Evolutionary conservation across 495 filamentous ascomycete genomes (phyloP).

Genomic region (Podospora fimiseda): DNA sequence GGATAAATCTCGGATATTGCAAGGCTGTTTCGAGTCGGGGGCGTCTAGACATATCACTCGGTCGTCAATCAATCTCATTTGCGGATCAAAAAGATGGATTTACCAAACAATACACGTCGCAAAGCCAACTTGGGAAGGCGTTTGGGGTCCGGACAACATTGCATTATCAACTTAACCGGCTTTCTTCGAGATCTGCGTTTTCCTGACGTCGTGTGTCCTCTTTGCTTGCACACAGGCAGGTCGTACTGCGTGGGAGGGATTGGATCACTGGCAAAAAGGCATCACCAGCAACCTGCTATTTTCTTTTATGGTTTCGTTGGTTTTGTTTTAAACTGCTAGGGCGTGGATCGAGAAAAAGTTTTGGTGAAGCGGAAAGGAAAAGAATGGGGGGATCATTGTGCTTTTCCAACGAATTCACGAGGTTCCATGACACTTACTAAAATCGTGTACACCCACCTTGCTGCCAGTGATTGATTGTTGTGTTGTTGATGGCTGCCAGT

Average conservation of each 20-base stretch:
- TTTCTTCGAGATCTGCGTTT: slow-evolving; percentile 35
- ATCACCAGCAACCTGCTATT: slow-evolving; percentile 33
- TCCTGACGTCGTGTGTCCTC: slow-evolving; percentile 19
- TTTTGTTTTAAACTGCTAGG: slow-evolving; percentile 33
- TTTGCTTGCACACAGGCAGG: slow-evolving; percentile 35
- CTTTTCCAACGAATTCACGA: slow-evolving; percentile 47
- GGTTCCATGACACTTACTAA: slow-evolving; percentile 34
- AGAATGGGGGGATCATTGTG: slow-evolving; percentile 36
- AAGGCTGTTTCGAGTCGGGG: slow-evolving; percentile 43
- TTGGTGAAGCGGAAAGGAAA: slow-evolving; percentile 35
- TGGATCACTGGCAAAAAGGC: slow-evolving; percentile 42
- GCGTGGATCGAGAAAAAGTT: slow-evolving; percentile 51
- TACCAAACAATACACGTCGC: slow-evolving; percentile 36
- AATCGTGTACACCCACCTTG: slow-evolving; percentile 3
- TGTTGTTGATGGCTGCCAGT: background rate
- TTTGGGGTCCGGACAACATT: slow-evolving; percentile 87
- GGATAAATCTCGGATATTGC: slow-evolving; percentile 43
- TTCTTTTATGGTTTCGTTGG: slow-evolving; percentile 14
- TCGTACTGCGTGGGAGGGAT: slow-evolving; percentile 46
- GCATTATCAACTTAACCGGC: slow-evolving; percentile 41
- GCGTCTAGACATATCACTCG: slow-evolving; percentile 42
- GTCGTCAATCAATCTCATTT: slow-evolving; percentile 40
- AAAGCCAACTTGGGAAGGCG: slow-evolving; percentile 45
- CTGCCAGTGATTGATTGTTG: slow-evolving; percentile 3
- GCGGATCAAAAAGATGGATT: slow-evolving; percentile 77